A percentile compares a stretch with the other conserved stretches of the same genome.
Conservation (phyloP, 2,329 filamentous ascomycete species). For the Daldinia eschscholtzii region DNA sequence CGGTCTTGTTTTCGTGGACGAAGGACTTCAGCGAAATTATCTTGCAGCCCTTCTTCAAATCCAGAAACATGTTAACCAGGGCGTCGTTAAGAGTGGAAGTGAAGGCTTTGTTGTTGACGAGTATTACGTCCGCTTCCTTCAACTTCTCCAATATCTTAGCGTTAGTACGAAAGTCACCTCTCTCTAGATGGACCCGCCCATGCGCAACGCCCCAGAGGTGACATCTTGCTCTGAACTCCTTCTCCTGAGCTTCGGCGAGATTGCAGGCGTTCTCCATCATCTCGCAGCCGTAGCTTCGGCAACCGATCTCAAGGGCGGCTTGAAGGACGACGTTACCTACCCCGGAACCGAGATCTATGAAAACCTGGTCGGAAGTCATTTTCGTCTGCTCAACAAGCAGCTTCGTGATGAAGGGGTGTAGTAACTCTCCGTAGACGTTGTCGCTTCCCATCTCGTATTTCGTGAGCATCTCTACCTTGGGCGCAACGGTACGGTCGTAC, state of each 20-base stretch:
- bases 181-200: slow-evolving; percentile 82
- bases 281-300: slow-evolving; percentile 96
- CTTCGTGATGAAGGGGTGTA: slow-evolving; percentile 84
- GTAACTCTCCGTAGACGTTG: slow-evolving; percentile 93
- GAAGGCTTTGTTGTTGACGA: slow-evolving; percentile 99
- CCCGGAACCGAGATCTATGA: slow-evolving; percentile 94
- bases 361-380: slow-evolving; percentile 85
- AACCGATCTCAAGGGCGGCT: slow-evolving; percentile 91
- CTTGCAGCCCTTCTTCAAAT: slow-evolving; percentile 89
- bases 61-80: slow-evolving; percentile 89
- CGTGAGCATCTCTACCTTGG: slow-evolving; percentile 83
- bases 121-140: slow-evolving; percentile 89
- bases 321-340: slow-evolving; percentile 97
- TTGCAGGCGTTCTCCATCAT: slow-evolving; percentile 93
- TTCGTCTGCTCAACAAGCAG: slow-evolving; percentile 82
- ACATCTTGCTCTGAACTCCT: slow-evolving; percentile 87
- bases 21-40: slow-evolving; percentile 95
- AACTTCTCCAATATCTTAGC: slow-evolving; percentile 77
- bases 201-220: slow-evolving; percentile 88
- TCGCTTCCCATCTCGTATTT: slow-evolving; percentile 92
- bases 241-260: slow-evolving; percentile 82
- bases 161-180: slow-evolving; percentile 86
- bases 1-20: slow-evolving; percentile 82
- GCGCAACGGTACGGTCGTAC: slow-evolving; percentile 92
- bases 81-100: slow-evolving; percentile 86